These are phyloP conservation scores for Colletotrichum musicola DNA, from an alignment of 2,329 filamentous ascomycete species.

Conservation along the genomic window DNA sequence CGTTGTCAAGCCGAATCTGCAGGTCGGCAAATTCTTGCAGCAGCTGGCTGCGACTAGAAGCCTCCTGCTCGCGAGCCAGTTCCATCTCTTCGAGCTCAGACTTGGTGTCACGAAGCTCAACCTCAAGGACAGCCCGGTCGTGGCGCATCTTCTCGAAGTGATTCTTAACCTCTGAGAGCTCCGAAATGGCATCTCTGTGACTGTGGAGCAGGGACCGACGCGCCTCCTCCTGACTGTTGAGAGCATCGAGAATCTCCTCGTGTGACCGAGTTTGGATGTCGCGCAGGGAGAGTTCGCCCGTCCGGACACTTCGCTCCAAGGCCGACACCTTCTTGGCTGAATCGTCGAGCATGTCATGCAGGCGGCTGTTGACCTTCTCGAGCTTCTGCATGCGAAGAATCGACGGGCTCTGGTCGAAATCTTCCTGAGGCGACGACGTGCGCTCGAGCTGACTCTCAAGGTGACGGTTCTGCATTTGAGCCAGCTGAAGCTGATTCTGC, in stretches of 20 bases:
- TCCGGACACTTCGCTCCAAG: slow-evolving; percentile 87
- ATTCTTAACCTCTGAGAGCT: slow-evolving; percentile 87
- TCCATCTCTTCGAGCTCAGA: slow-evolving; percentile 88
- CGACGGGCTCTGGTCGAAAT: slow-evolving; percentile 81
- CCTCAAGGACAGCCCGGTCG: slow-evolving; percentile 81
- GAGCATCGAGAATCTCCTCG: slow-evolving; percentile 91
- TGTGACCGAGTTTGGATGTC: slow-evolving; percentile 95
- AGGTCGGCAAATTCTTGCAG: slow-evolving; percentile 93
- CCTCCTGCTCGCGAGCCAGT: slow-evolving; percentile 85
- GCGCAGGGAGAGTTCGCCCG: slow-evolving; percentile 87
- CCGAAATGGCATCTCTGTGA: slow-evolving; percentile 87
- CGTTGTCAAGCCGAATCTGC: slow-evolving; percentile 91
- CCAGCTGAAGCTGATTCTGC: slow-evolving; percentile 93
- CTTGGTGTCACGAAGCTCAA: slow-evolving; percentile 85
- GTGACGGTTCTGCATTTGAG: slow-evolving; percentile 95
- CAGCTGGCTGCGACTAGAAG: slow-evolving; percentile 87
- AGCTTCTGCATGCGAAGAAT: slow-evolving; percentile 87
- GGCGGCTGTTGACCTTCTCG: slow-evolving; percentile 88
- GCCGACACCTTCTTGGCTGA: slow-evolving; percentile 92
- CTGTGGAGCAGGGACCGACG: slow-evolving; percentile 83
- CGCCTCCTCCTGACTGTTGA: slow-evolving; percentile 93
- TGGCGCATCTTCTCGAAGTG: slow-evolving; percentile 90
- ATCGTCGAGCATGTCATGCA: slow-evolving; percentile 95
- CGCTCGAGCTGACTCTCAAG: slow-evolving; percentile 89
- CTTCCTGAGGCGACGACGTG: slow-evolving; percentile 71